Evolutionary conservation across 805 yeast genomes (phyloP).

Genomic region (Vanderwaltozyma verrucispora): DNA sequence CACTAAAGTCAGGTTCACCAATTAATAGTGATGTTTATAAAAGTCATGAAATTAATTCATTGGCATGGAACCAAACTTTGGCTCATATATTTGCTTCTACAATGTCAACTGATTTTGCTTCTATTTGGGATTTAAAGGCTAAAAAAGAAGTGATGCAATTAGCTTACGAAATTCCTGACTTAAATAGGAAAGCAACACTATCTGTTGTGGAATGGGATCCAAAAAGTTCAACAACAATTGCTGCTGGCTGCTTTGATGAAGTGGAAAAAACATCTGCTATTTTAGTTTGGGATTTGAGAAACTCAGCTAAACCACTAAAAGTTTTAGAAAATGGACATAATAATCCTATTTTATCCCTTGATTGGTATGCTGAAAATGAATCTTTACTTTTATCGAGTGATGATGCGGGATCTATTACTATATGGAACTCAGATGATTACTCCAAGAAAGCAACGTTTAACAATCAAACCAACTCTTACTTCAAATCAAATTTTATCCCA

Average conservation of each 20-base stretch:
- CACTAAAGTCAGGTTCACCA: slow-evolving; percentile 64
- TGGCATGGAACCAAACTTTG: slow-evolving; percentile 82
- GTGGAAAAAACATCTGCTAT: slow-evolving; percentile 68
- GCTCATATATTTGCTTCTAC: slow-evolving; percentile 89
- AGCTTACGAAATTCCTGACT: slow-evolving; percentile 46
- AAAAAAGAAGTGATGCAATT: slow-evolving; percentile 83
- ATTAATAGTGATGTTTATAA: slow-evolving; percentile 35
- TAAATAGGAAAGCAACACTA: slow-evolving; percentile 50
- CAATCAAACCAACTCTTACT: slow-evolving; percentile 85
- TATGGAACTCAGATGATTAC: slow-evolving; percentile 85
- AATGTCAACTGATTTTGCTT: slow-evolving; percentile 64
- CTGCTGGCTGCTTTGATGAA: slow-evolving; percentile 85
- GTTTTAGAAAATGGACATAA: slow-evolving; percentile 61
- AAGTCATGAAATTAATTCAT: slow-evolving; percentile 57
- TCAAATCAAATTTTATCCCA: slow-evolving; percentile 81
- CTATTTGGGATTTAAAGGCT: slow-evolving; percentile 88
- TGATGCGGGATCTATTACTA: slow-evolving; percentile 72
- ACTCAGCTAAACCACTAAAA: slow-evolving; percentile 80
- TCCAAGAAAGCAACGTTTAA: slow-evolving; percentile 47
- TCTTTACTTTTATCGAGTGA: slow-evolving; percentile 75
- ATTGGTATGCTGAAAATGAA: slow-evolving; percentile 86
- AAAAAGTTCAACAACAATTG: slow-evolving; percentile 66
- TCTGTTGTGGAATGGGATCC: slow-evolving; percentile 95
- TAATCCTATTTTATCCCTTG: slow-evolving; percentile 79
- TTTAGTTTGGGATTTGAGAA: slow-evolving; percentile 88